Conservation (phyloP, 179 eudicot species). For the Spergularia azorica region DNA sequence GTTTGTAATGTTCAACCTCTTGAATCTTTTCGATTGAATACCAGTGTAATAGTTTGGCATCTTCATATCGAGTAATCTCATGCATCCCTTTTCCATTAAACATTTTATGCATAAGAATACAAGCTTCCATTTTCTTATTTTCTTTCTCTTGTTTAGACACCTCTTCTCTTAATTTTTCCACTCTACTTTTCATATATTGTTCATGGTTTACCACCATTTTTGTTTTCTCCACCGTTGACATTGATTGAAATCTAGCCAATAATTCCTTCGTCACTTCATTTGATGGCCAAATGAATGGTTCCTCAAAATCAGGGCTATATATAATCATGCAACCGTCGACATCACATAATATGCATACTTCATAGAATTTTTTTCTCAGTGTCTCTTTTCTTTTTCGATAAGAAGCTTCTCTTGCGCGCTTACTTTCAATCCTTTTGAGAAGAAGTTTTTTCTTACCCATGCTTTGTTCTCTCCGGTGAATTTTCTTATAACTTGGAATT, state of each 20-base stretch:
- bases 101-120: slow-evolving; percentile 23
- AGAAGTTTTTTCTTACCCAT: slow-evolving; percentile 23
- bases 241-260: slow-evolving; percentile 10
- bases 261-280: slow-evolving; percentile 18
- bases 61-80: slow-evolving; percentile 8
- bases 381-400: slow-evolving; percentile 24
- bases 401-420: slow-evolving; percentile 16
- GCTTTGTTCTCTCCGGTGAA: neutral
- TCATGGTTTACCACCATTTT: slow-evolving; percentile 29
- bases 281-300: slow-evolving; percentile 25
- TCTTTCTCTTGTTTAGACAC: slow-evolving; percentile 14
- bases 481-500: too few relatives aligned
- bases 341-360: slow-evolving; percentile 27
- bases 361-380: slow-evolving; percentile 25
- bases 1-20: slow-evolving; percentile 12
- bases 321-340: slow-evolving; percentile 25
- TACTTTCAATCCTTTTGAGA: slow-evolving; percentile 11
- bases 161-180: slow-evolving; percentile 12
- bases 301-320: slow-evolving; percentile 17
- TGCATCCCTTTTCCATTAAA: slow-evolving; percentile 15
- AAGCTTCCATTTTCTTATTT: slow-evolving; percentile 25
- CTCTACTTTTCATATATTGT: slow-evolving; percentile 23
- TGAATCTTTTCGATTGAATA: slow-evolving; percentile 19
- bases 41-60: slow-evolving; percentile 26
- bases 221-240: neutral